Base-by-base conservation (phyloP, 441 rosid genomes). In the Brassica balearica region DNA sequence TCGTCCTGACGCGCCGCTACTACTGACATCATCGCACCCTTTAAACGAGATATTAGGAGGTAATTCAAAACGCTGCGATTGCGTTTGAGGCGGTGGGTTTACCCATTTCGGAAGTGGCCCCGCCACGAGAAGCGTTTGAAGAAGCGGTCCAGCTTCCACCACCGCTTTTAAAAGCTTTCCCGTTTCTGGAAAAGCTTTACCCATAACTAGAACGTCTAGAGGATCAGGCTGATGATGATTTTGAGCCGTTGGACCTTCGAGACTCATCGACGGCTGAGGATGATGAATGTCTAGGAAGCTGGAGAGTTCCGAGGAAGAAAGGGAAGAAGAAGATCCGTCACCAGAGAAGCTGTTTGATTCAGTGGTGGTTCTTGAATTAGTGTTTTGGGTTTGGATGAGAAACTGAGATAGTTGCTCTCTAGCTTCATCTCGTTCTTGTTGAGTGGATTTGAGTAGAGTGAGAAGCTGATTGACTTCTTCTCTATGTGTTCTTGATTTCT, bases 81-180 rank as follows among this genome's bases (percentile, higher is more conserved):
- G 80, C 8, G 85, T 46, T 61, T 87, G 89, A 69, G 84, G 29
- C 72, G 99, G 99, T 20, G 98, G 97, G 41, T 96, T 96, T 58
- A 93, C 77, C 99, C 99, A 93, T 64, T 75, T 82, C 0, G 99
- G 99, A 1, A 95, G 90, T 1, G 95, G 95, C 8, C 97, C 97
- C 1, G 97, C 89, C 59, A 93, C 86, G 1, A 93, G 85, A 53
- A 95, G 89, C 5, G 94, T 89, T 68, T 87, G 86, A 11, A 93
- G 91, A 15, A 96, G 92, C 56, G 98, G 99, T 0, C 96, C 97
- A 0, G 95, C 87, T 65, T 87, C 98, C 77, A 84, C 85, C 46
- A 96, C 94, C n/a, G 98, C 83, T 62, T 91, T 85, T 80, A 96
- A 46, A 15, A 96, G 88, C 76, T 86, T 89, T 5, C 99, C 99